phyloP scores from a whole-genome alignment of 192 early-diverging fungal genomes.

The Coemansia sp. region DNA sequence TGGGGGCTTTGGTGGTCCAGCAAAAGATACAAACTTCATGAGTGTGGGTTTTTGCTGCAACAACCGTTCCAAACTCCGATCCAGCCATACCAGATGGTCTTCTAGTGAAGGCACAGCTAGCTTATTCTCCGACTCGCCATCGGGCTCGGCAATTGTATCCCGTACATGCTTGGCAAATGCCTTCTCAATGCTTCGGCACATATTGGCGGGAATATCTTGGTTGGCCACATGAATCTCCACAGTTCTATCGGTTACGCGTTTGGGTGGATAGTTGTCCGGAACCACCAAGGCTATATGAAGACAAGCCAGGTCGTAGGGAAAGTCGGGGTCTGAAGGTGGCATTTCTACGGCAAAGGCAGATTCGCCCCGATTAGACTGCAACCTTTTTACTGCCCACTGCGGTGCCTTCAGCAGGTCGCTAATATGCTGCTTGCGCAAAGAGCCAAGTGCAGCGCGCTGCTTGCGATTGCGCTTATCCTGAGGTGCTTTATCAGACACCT shows the following conservation, averaged over 20 bases:
- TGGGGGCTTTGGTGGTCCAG: neutral
- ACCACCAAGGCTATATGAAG: slow-evolving; percentile 61
- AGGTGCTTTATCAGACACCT: no score
- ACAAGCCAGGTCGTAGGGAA: slow-evolving; percentile 71
- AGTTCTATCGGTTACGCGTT: slow-evolving; percentile 24
- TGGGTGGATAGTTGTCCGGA: slow-evolving; percentile 56
- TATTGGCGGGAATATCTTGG: slow-evolving; percentile 38
- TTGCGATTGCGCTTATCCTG: neutral
- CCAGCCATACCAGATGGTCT: slow-evolving; percentile 57
- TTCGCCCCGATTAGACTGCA: slow-evolving; percentile 35
- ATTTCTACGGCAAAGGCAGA: slow-evolving; percentile 48
- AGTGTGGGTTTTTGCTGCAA: slow-evolving; percentile 63
- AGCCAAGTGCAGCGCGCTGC: slow-evolving; percentile 1
- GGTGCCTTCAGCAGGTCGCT: slow-evolving; percentile 28
- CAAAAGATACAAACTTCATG: slow-evolving; percentile 53
- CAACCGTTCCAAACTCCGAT: slow-evolving; percentile 60
- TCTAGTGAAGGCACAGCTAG: slow-evolving; percentile 17
- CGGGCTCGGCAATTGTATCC: slow-evolving; percentile 19
- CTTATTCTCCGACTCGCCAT: slow-evolving; percentile 10
- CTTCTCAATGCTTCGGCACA: slow-evolving; percentile 45
- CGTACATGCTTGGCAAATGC: slow-evolving; percentile 40
- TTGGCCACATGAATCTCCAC: slow-evolving; percentile 41
- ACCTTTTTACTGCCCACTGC: slow-evolving; percentile 25
- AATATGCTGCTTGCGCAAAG: slow-evolving; percentile 31
- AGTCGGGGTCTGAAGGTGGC: slow-evolving; percentile 69